These are phyloP conservation scores for Corynascus novoguineensis DNA, from an alignment of 495 filamentous ascomycete species.

Conservation along the genomic window DNA sequence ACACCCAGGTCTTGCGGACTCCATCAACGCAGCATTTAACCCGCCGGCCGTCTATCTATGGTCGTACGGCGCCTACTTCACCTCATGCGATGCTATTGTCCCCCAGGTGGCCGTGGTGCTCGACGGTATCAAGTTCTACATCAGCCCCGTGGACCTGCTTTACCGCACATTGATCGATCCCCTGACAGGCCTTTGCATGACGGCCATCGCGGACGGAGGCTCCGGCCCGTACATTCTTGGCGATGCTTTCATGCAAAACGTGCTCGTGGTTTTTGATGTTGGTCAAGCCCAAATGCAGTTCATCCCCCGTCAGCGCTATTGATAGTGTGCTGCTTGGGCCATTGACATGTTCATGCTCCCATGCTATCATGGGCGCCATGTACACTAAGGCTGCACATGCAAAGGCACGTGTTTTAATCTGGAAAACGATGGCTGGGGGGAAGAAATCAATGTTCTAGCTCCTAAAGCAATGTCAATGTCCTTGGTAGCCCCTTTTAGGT, in stretches of 20 bases:
- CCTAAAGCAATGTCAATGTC: no score
- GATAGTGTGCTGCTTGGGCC: conserved; percentile 6
- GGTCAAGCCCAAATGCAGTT: conserved; percentile 52
- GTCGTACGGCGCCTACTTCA: conserved; percentile 45
- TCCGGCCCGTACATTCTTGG: conserved; percentile 52
- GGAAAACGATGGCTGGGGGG: no score
- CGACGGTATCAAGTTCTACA: conserved; percentile 42
- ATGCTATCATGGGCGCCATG: no score
- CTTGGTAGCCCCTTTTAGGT: no score
- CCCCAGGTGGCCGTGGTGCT: conserved; percentile 52
- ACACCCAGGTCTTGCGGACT: conserved; percentile 38
- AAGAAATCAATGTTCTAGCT: no score
- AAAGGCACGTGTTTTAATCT: no score
- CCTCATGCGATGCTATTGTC: conserved; percentile 49
- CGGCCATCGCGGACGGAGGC: conserved; percentile 39
- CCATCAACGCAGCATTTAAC: conserved; percentile 48
- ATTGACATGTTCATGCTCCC: no score
- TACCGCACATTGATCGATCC: conserved; percentile 34
- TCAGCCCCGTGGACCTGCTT: conserved; percentile 54
- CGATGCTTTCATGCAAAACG: conserved; percentile 59
- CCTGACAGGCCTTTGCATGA: conserved; percentile 43
- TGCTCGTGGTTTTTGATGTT: conserved; percentile 57
- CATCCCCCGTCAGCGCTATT: conserved; percentile 28
- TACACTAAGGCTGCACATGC: no score
- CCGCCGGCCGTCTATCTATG: conserved; percentile 48